Base-by-base conservation (phyloP, 2,329 filamentous ascomycete genomes). In the Trichoderma endophyticum region DNA sequence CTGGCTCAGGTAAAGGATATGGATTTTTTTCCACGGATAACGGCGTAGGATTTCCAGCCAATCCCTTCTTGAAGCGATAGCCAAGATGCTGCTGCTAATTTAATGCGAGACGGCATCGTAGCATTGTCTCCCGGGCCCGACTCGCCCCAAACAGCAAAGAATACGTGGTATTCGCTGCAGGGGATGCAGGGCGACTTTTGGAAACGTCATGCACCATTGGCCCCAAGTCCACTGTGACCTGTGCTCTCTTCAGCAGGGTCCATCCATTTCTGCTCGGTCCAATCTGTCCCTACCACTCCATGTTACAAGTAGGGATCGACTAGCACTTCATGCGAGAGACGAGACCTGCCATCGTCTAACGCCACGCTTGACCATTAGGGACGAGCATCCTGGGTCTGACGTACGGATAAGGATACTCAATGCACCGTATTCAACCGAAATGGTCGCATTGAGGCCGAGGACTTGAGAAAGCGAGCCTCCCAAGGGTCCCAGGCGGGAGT, bases 81-180 rank as follows among this genome's bases (percentile, higher is more conserved):
- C 56, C 28, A 51, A 30, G 36, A 43, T 43, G 39, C 56, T 34
- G 36, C 26, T 34, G 36, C 36, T 70, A 51, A 70, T 70, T 62
- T 70, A 51, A 62, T 54, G 57, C 26, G 67, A 61, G 67, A 62
- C 57, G 67, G 30, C 57, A 36, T 70, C 39, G 67, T 62, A 62
- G 39, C 57, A 70, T 70, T 62, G 39, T 26, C 39, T 51, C 57
- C 54, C 54, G 56, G 59, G 54, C 54, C 43, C 34, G 64, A 39
- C 30, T 67, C 30, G 54, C 21, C 54, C 65, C 14, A 62, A 68
- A 24, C 48, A 21, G 66, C 56, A 34, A 24, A 61, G 60, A 32
- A 56, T 59, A 67, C 48, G 64, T 59, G 36, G 64, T n/a, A 67
- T 67, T 67, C 26, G 56, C 24, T 61, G 36, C 66, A 69, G 66